Base-by-base conservation (phyloP, 352 stramenopile species). In the Thalassiosira hispida region DNA sequence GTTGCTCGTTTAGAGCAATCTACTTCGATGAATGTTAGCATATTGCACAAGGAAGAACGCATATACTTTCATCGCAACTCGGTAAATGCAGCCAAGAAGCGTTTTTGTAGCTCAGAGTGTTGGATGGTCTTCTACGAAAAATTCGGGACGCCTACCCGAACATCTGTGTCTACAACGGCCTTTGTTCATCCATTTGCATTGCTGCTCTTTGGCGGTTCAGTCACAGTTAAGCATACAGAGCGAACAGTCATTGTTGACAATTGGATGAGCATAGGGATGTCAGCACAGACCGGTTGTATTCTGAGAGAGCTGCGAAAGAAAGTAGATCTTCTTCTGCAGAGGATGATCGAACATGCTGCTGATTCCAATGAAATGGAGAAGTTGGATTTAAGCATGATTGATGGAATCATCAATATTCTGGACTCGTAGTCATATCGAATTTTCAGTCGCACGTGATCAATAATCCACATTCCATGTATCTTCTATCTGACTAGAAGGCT, bases 121-220 rank as follows among this genome's bases (percentile, higher is more conserved):
- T 93, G 86, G 86, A 40, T 93, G 27, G 69, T 83, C 0, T 94
- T 89, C 53, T 69, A 91, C 57, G 88, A 92, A 81, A 92, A 92
- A 38, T 91, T 94, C 81, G 83, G 64, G 0, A 91, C 84, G 16
- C 42, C 65, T 7, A 63, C 78, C 49, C 66, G 79, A 9, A 85
- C 83, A 14, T 86, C 47, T 51, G 51, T 94, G 0, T 83, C 82
- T 18, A 87, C 82, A 23, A 92, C 88, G 18, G 69, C 64, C 44
- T 84, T 90, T 64, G 61, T 90, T 20, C 67, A 91, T 73, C 85
- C 88, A 55, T 71, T 91, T 46, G 55, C 70, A 1, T 35, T 94
- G 8, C 20, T 92, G 31, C 53, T 94, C 18, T 91, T 94, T 70
- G 88, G 88, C 51, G 65, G 73, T 5, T 57, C 53, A 0, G 22